Base-by-base conservation (phyloP, 202 grass and related monocot species). In the Elaeis oleifera region DNA sequence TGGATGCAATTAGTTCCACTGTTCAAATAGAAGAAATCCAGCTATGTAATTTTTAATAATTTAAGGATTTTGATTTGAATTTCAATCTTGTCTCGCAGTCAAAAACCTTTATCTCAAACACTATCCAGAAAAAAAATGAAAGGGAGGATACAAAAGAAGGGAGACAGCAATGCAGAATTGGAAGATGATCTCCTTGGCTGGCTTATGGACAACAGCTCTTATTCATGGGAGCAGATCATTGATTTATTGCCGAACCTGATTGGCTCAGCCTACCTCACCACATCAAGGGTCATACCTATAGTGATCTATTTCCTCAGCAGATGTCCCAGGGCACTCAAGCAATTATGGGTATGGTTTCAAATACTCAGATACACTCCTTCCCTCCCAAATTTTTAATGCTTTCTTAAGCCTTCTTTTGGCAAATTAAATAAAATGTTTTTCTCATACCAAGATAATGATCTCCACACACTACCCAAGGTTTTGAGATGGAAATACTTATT, bases 221-320 rank as follows among this genome's bases (percentile, higher is more conserved):
- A 54, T 22, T 50, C 75, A 6, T 18, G 22, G 19, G 26, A 78
- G 16, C 53, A 71, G 17, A 78, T 70, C 18, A 49, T 54, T 6
- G 54, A 76, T 36, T 18, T 64, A 15, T 23, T 67, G 31, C 14
- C 39, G 3, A 32, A 39, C 16, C 50, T 68, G n/a, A 66, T 76
- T 31, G 68, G 61, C 29, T 64, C 74, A 16, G 63, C 21, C 49
- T 25, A 60, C 18, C 56, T 58, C 14, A 76, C 61, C 15, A 53
- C 74, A 15, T 50, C 61, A 6, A 61, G 18, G 9, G 22, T 56
- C 14, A 50, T 76, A 1, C 27, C 64, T 22, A 59, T 61, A 7
- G 56, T 56, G 18, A 76, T 76, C 9, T 76, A 68, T 23, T 76
- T 76, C 56, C 63, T 76, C 13, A 17, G 50, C 17, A 21, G 17